These are phyloP conservation scores for Aspergillus vadensis DNA, from an alignment of 2,329 filamentous ascomycete genomes.

Conservation along the genomic window DNA sequence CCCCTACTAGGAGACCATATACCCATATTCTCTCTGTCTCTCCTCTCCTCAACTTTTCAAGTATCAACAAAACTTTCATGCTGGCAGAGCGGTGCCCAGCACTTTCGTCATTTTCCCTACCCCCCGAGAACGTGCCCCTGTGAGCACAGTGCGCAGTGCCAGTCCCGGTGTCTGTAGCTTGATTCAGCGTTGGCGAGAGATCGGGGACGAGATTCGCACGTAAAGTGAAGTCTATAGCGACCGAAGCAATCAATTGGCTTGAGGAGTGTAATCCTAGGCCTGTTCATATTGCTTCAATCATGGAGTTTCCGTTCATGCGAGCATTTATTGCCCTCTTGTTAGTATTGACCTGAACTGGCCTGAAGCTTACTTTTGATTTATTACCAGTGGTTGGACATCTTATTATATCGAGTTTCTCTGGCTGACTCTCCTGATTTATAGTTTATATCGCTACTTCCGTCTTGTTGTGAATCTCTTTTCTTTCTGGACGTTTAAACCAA, in stretches of 20 bases:
- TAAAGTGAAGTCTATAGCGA: not conserved
- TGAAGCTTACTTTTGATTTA: constrained; percentile 1
- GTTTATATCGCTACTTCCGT: constrained; percentile 84
- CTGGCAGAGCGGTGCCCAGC: not conserved
- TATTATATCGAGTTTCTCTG: not conserved
- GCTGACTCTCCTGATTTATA: constrained; percentile 41
- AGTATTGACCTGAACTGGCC: constrained; percentile 24
- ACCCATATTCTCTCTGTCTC: constrained; percentile 21
- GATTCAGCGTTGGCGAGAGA: not conserved
- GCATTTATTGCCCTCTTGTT: constrained; percentile 47
- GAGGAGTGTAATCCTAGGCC: not conserved
- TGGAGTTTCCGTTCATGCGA: constrained; percentile 44
- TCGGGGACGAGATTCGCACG: not conserved
- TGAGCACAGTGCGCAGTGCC: not conserved
- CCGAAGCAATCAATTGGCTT: not conserved
- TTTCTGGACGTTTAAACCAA: constrained; percentile 84
- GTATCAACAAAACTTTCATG: not conserved
- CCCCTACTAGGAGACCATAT: constrained; percentile 18
- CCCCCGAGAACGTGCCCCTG: not conserved
- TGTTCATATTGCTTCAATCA: constrained; percentile 18
- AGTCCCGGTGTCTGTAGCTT: not conserved
- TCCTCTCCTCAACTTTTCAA: constrained; percentile 13
- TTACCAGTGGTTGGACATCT: too few species aligned
- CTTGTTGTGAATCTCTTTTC: constrained; percentile 81
- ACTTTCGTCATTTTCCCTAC: not conserved